Evolutionary conservation across 2,329 filamentous ascomycete genomes (phyloP), one percentile per base, ranked within the genome.

Genomic region (Hypoxylon sp.): DNA sequence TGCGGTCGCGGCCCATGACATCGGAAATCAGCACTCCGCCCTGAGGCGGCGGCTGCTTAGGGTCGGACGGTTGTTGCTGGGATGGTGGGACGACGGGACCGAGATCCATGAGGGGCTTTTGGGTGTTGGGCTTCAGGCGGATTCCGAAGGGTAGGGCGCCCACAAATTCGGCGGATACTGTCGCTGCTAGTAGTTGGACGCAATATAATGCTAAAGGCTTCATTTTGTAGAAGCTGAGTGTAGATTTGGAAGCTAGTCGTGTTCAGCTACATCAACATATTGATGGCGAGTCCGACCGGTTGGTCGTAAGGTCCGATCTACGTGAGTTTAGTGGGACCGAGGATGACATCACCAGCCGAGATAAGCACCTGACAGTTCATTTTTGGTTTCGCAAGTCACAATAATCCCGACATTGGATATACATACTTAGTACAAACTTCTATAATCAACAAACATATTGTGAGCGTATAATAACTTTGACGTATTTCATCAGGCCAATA

Each of bases 1-100:
- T 88, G 73, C 92, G 90, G 61, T 93, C 90, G 72, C 90, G 90
- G 42, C 92, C 91, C 72, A 98, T 90, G 35, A 97, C 91, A 80
- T 98, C 95, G 46, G 91, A 92, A 62, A 98, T 88, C 68, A 93
- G 89, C 33, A 95, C 87, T 31, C 82, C 80, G 54, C 84, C 84
- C 77, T 76, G 82, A 69, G 59, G 78, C 70, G 35, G 77, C 65
- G 70, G 66, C 31, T 37, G 55, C 25, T 65, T 44, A n/a, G 63
- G 35, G 40, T 68, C 57, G 35, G 56, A 25, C 33, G 69, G 71
- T 17, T 69, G 69, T 25, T 50, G 5, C 42, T 56, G 63, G 40
- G 68, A 74, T 48, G 70, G 72, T 61, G 66, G 70, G 61, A 68
- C 61, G 66, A 71, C 72, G 59, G 70, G 70, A 35, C 73, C 73